Base-by-base conservation (phyloP, 441 rosid genomes). In the Adansonia grandidieri region DNA sequence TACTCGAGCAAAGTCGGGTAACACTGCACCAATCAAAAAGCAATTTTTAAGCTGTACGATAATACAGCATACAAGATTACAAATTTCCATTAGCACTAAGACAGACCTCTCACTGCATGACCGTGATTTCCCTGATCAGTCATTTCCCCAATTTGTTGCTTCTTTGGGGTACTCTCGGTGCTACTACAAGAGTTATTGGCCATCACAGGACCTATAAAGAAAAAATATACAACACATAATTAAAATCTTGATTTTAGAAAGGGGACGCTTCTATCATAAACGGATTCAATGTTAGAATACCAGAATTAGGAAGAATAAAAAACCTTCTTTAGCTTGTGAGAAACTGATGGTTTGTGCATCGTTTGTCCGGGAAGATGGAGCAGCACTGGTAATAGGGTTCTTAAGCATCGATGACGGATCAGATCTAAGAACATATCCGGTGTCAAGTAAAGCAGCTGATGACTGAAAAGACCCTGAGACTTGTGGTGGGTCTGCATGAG, bases 181-280 rank as follows among this genome's bases (percentile, higher is more conserved):
- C 96, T 88, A 84, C 96, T 93, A 81, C 92, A 91, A 73, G 84
- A 89, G 82, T 92, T 93, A 84, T 88, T 91, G 78, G 83, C 84
- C 40, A 68, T 80, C 65, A 72, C 66, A 47, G 91, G 80, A 40
- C 85, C 93, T 91, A 86, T 80, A 82, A 80, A 86, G 51, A 66
- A 79, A 79, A 80, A 32, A 28, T 24, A 60, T 73, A 15, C 17
- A 75, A 78, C 17, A 72, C 14, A 24, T 60, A 68, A 68, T 22
- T 7, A 65, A 74, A 71, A 71, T 44, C 20, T 47, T 42, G 10
- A 60, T 53, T 61, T 20, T 6, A 19, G 32, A 76, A 77, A 61
- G 14, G 42, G 4, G 62, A 28, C 71, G 48, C 13, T 9, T 5
- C 22, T 42, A 45, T 5, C 47, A 58, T 58, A 19, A 74, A 3